Conservation (phyloP, 2,329 filamentous ascomycete genomes). For the Septoria petroselini region DNA sequence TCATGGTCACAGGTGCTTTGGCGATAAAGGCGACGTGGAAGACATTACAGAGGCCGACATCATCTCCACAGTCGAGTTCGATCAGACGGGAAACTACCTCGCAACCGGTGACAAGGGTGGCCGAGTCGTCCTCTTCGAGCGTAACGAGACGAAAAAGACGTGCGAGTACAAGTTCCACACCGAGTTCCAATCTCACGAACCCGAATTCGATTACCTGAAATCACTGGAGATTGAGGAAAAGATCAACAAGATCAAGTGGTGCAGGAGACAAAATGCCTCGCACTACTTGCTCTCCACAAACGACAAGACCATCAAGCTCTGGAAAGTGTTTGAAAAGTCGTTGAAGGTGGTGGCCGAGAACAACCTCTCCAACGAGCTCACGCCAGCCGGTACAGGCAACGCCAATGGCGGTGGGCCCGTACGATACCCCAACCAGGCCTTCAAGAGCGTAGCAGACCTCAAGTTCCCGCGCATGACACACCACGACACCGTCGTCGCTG, state of each 20-base stretch:
- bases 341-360: slow-evolving; percentile 98
- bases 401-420: slow-evolving; percentile 75
- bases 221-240: slow-evolving; percentile 99
- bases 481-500: slow-evolving; percentile 96
- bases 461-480: slow-evolving; percentile 95
- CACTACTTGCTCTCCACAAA: slow-evolving; percentile 98
- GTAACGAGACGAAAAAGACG: slow-evolving; percentile 99
- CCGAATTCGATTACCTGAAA: slow-evolving; percentile 98
- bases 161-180: slow-evolving; percentile 99
- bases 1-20: slow-evolving; percentile 73
- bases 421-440: slow-evolving; percentile 68
- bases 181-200: slow-evolving; percentile 98
- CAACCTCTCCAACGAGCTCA: slow-evolving; percentile 92
- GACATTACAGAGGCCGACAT: slow-evolving; percentile 97
- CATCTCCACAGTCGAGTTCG: slow-evolving; percentile 87
- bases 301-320: slow-evolving; percentile 99
- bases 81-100: slow-evolving; percentile 84
- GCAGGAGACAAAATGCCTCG: slow-evolving; percentile 93
- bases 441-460: slow-evolving; percentile 76
- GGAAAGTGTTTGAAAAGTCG: slow-evolving; percentile 99
- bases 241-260: slow-evolving; percentile 99
- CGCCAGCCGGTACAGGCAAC: slow-evolving; percentile 61
- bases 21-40: slow-evolving; percentile 98
- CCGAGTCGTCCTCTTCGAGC: slow-evolving; percentile 79
- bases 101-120: slow-evolving; percentile 89